Conservation (phyloP, 257 asterid genomes). For the Solanum phureja region DNA sequence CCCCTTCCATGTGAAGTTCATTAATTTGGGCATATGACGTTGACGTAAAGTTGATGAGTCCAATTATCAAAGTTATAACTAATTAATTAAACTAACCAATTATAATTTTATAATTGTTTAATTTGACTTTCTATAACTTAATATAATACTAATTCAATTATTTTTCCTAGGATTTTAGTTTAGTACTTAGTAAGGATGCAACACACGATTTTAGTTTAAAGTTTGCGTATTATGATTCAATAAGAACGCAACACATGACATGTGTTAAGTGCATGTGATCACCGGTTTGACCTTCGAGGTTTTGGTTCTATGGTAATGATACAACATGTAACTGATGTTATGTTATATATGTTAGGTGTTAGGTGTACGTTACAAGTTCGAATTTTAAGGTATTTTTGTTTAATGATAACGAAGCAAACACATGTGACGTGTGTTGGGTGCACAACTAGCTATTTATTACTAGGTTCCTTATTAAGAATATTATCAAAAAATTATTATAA, state of each 20-base stretch:
- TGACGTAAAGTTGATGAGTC: neutral
- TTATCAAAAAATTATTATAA: neutral
- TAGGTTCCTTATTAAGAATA: neutral
- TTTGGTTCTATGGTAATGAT: neutral
- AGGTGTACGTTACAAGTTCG: neutral
- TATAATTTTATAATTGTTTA: neutral
- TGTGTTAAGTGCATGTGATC: neutral
- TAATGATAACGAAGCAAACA: neutral
- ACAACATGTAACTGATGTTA: neutral
- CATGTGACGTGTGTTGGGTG: neutral
- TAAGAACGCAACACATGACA: neutral
- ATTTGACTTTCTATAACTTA: neutral
- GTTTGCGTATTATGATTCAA: neutral
- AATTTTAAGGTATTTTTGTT: neutral
- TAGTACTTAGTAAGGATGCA: neutral
- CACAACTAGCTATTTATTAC: neutral
- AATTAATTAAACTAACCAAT: neutral
- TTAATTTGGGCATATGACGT: neutral
- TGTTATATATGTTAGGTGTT: neutral
- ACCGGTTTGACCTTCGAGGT: neutral
- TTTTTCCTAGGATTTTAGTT: neutral
- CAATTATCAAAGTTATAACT: neutral
- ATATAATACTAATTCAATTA: neutral
- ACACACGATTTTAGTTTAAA: neutral
- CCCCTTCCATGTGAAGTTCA: conserved; percentile 27